A percentile compares a stretch with the other conserved stretches of the same genome.
These are phyloP conservation scores for Leccinum subtestaceum DNA, from an alignment of 768 basidiomycete genomes.

Conservation along the genomic window DNA sequence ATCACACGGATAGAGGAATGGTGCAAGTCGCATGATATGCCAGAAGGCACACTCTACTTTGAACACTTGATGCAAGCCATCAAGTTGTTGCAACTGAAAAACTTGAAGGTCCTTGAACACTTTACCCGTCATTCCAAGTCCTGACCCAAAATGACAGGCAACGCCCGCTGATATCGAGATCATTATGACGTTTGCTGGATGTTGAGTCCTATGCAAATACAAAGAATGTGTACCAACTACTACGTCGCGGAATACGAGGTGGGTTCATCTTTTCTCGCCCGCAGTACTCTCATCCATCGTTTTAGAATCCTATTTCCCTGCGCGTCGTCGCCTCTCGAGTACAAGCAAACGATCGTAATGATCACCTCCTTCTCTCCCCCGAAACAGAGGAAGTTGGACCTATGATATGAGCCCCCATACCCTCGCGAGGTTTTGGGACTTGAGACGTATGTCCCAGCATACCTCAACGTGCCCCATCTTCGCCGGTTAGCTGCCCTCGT, in stretches of 20 bases:
- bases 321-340: slow-evolving; percentile 95
- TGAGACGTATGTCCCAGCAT: slow-evolving; percentile 94
- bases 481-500: slow-evolving; percentile 85
- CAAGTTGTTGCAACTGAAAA: slow-evolving; percentile 96
- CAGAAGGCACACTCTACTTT: slow-evolving; percentile 93
- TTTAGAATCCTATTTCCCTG: slow-evolving; percentile 89
- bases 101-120: slow-evolving; percentile 47
- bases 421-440: slow-evolving; percentile 93
- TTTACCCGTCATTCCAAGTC: neutral
- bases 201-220: slow-evolving; percentile 98
- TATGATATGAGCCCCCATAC: slow-evolving; percentile 78
- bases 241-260: slow-evolving; percentile 99
- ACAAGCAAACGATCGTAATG: slow-evolving; percentile 93
- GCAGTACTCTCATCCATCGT: slow-evolving; percentile 1
- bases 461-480: slow-evolving; percentile 86
- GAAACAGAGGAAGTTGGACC: slow-evolving; percentile 97
- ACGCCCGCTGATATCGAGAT: slow-evolving; percentile 96
- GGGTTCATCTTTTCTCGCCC: slow-evolving; percentile 17
- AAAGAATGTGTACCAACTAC: slow-evolving; percentile 98
- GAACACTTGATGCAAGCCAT: slow-evolving; percentile 99
- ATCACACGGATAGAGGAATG: slow-evolving; percentile 97
- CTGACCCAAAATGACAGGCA: slow-evolving; percentile 48
- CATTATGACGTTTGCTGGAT: slow-evolving; percentile 99
- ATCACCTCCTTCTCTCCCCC: slow-evolving; percentile 92
- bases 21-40: slow-evolving; percentile 99